These are phyloP conservation scores for Fusarium liriodendri DNA, from an alignment of 2,329 filamentous ascomycete genomes.

Conservation along the genomic window DNA sequence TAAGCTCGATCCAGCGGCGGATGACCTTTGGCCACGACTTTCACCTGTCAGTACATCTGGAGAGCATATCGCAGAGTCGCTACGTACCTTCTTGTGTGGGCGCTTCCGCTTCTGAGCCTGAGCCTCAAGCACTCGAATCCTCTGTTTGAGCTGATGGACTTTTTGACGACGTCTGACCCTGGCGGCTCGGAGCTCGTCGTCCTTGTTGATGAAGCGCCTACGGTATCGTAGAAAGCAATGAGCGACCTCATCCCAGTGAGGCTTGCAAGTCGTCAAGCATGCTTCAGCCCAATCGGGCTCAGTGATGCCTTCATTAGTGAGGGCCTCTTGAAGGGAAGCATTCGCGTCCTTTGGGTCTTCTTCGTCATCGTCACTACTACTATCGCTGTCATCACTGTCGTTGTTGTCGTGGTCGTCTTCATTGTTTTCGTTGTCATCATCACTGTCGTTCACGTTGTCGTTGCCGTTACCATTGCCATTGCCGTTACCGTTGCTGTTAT, in stretches of 20 bases:
- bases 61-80: no score
- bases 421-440: no score
- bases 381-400: not conserved
- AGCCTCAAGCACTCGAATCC: no score
- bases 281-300: not conserved
- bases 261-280: constrained; percentile 2
- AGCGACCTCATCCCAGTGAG: not conserved
- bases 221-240: rapidly evolving
- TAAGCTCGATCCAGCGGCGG: no score
- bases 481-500: no score
- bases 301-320: not conserved
- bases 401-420: not conserved
- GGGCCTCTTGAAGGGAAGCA: not conserved
- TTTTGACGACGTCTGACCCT: not conserved
- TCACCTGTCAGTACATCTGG: not conserved
- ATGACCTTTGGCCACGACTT: no score
- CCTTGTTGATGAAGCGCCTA: not conserved
- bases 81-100: no score
- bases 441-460: no score
- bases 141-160: not conserved
- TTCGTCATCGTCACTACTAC: not conserved
- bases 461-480: no score
- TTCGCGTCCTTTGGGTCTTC: rapidly evolving
- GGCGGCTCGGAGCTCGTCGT: not conserved
- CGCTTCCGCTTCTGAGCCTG: no score